Evolutionary conservation across 176 grass and related monocot genomes (phyloP).

Genomic region (Juncus effusus): DNA sequence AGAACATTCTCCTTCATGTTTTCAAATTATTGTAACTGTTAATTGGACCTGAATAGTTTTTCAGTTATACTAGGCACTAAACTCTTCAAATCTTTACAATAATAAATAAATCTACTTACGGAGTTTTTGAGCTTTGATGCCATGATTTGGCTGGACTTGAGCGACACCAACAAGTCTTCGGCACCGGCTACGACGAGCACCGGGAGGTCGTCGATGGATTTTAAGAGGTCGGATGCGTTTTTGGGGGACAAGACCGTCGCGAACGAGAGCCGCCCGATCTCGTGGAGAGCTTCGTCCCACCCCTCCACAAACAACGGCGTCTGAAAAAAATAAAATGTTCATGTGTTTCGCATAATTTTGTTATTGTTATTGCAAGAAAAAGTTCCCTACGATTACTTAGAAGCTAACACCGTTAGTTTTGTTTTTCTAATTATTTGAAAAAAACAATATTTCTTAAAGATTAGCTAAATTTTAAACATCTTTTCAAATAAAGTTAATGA

Average conservation of each 20-base stretch:
- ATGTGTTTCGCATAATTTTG: too few species aligned
- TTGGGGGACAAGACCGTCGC: constrained; percentile 75
- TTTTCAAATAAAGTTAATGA: too few species aligned
- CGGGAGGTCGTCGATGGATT: constrained; percentile 74
- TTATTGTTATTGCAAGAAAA: too few species aligned
- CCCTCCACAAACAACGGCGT: constrained; percentile 86
- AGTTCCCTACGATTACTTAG: too few species aligned
- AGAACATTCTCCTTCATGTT: too few species aligned
- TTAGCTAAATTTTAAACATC: too few species aligned
- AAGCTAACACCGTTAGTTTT: too few species aligned
- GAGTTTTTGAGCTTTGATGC: constrained; percentile 84
- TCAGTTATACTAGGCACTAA: not conserved
- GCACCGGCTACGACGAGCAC: constrained; percentile 81
- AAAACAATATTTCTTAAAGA: too few species aligned
- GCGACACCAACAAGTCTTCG: constrained; percentile 81
- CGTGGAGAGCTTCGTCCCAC: constrained; percentile 96
- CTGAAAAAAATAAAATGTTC: constrained; percentile 35
- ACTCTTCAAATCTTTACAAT: not conserved
- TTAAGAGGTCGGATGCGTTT: constrained; percentile 54
- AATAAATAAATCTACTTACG: constrained; percentile 39
- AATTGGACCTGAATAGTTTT: too few species aligned
- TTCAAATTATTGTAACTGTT: too few species aligned
- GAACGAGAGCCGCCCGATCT: constrained; percentile 89
- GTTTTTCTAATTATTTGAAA: too few species aligned
- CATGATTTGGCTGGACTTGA: constrained; percentile 79